Percentiles rank a stretch among this genome's conserved stretches.
These are phyloP conservation scores for Leptographium flavum DNA, from an alignment of 2,329 filamentous ascomycete genomes.

Conservation along the genomic window DNA sequence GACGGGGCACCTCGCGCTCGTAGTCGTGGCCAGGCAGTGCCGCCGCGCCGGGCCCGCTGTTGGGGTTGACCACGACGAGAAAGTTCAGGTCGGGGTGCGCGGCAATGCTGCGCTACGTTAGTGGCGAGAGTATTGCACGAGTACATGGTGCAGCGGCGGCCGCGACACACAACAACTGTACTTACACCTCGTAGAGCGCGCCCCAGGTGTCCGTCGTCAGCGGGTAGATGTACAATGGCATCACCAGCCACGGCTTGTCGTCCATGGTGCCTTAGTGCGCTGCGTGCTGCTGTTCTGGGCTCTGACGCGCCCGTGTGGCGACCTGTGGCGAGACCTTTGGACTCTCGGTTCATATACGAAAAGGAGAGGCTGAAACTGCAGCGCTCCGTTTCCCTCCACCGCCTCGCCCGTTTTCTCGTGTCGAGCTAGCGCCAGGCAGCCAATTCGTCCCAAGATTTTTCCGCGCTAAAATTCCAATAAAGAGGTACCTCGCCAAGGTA, in stretches of 20 bases:
- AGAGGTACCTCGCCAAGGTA: no score
- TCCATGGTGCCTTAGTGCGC: not conserved
- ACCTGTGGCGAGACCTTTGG: not conserved
- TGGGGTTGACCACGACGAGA: constrained; percentile 3
- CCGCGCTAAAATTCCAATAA: not conserved
- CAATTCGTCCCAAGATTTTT: not conserved
- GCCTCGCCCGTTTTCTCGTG: not conserved
- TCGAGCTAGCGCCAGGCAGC: not conserved
- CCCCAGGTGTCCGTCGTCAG: constrained; percentile 1
- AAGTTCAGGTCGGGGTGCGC: not conserved
- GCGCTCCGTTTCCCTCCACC: not conserved
- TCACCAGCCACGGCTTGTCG: constrained; percentile 1
- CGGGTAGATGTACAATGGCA: constrained; percentile 6
- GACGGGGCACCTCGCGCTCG: constrained; percentile 7
- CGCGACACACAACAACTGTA: no score
- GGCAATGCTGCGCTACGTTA: not conserved
- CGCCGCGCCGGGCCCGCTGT: constrained; percentile 1
- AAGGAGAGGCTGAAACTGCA: not conserved
- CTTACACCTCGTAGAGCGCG: constrained; percentile 5
- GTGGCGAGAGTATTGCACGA: no score
- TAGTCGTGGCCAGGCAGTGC: constrained; percentile 6
- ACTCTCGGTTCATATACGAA: not conserved
- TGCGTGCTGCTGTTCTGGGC: no score
- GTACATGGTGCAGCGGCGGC: no score
- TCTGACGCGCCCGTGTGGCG: no score